Base-by-base conservation (phyloP, 495 filamentous ascomycete genomes). In the Amorphotheca resinae region DNA sequence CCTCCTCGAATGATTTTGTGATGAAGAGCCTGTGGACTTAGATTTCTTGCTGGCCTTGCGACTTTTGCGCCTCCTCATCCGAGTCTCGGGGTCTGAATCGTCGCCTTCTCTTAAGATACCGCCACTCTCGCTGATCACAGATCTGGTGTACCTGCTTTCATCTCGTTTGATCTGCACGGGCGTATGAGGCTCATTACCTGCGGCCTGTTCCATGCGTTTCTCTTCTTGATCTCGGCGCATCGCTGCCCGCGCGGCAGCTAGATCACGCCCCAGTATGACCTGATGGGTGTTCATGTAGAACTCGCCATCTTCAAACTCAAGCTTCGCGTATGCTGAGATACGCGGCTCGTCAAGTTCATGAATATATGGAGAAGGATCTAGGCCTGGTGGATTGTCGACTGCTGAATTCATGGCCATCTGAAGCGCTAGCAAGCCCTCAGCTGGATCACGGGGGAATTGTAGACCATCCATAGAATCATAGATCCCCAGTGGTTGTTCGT, bases 241-340 rank as follows among this genome's bases (percentile, higher is more conserved):
- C 18, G 72, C 73, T 21, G 66, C 64, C 33, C 69, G 64, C 3
- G 68, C 64, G 12, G 74, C 73, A 37, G 64, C 63, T 32, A 76
- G 61, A 61, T 84, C 77, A 48, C 80, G 76, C 35, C 80, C 80
- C 17, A 85, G 63, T 15, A 74, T 70, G 20, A 84, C 69, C 1
- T 67, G 68, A 50, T 77, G 75, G 8, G 79, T 82, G 39, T 73
- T 82, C 66, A 81, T 76, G 55, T 81, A 83, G 55, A 80, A 85
- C 53, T 77, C 69, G 11, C 79, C 79, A 60, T 85, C 80, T 26
- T 72, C 65, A 56, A 85, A 83, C 49, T 75, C 70, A 21, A 85
- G 65, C 57, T 79, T 83, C 23, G 80, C 80, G 60, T 74, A 84
- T 21, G 76, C 80, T 18, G 41, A 28, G n/a, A 63, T 54, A 9